Evolutionary conservation across 2,329 filamentous ascomycete species (phyloP).

Genomic region (Botrytis porri): DNA sequence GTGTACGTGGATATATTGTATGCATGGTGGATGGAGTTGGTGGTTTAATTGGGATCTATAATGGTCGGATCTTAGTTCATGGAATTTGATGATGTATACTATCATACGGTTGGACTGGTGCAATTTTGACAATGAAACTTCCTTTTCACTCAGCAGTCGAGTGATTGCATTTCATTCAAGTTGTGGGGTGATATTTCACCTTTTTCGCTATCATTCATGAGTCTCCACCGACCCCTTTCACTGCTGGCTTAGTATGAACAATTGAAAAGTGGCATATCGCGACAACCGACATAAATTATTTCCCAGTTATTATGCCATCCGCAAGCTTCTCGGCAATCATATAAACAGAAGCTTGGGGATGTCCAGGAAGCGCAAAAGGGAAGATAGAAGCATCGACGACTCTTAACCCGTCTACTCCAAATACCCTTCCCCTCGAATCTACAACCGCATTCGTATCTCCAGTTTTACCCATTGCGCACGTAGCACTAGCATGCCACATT

Average conservation of each 20-base stretch:
- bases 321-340: slow-evolving; percentile 21
- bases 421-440: slow-evolving; percentile 3
- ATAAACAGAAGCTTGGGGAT: slow-evolving; percentile 18
- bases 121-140: slow-evolving; percentile 13
- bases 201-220: background rate
- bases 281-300: background rate
- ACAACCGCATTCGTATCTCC: slow-evolving; percentile 11
- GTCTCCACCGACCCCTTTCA: background rate
- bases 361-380: slow-evolving; percentile 18
- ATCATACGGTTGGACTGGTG: slow-evolving; percentile 17
- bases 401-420: slow-evolving; percentile 8
- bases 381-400: slow-evolving; percentile 17
- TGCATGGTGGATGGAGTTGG: slow-evolving; percentile 18
- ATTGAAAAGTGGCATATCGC: background rate
- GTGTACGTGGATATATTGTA: background rate
- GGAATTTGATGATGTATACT: slow-evolving; percentile 7
- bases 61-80: slow-evolving; percentile 3
- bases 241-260: background rate
- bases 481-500: slow-evolving; percentile 10
- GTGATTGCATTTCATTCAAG: background rate
- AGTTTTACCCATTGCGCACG: slow-evolving; percentile 13
- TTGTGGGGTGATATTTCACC: background rate
- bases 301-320: slow-evolving; percentile 2
- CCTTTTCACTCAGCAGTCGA: slow-evolving; percentile 14
- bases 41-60: slow-evolving; percentile 10